Evolutionary conservation across 192 early-diverging fungal species (phyloP).

Genomic region (Coemansia sp.): DNA sequence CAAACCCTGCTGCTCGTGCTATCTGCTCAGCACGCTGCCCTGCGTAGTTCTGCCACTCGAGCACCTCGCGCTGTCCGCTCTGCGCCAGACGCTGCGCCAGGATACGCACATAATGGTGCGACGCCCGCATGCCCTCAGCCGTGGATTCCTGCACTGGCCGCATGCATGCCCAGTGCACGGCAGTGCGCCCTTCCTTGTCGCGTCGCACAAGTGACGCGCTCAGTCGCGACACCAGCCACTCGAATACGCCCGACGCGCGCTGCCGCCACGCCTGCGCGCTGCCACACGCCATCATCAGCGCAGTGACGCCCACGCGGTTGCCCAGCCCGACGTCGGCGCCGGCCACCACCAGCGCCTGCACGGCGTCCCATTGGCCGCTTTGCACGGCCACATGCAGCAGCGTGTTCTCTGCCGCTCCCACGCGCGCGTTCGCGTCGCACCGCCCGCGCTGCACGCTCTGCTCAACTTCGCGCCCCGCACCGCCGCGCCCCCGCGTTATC

Average conservation of each 20-base stretch:
- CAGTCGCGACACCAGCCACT: constrained; percentile 37
- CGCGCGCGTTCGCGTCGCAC: constrained; percentile 11
- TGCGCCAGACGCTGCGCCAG: constrained; percentile 14
- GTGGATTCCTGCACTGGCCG: neutral
- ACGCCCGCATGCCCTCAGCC: constrained; percentile 12
- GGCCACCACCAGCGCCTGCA: constrained; percentile 31
- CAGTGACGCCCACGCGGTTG: constrained; percentile 30
- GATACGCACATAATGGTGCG: constrained; percentile 16
- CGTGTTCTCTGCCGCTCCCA: constrained; percentile 12
- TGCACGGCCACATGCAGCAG: constrained; percentile 31
- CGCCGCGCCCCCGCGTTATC: neutral
- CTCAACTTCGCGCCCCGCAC: constrained; percentile 11
- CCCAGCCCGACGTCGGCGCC: constrained; percentile 18
- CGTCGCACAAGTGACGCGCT: constrained; percentile 16
- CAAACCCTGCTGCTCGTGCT: constrained; percentile 5
- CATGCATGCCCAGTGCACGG: constrained; percentile 41
- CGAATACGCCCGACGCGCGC: constrained; percentile 17
- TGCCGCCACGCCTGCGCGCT: constrained; percentile 17
- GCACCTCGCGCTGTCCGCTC: constrained; percentile 13
- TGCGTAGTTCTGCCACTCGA: constrained; percentile 33
- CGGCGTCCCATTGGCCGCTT: constrained; percentile 39
- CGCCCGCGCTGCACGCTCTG: constrained; percentile 12
- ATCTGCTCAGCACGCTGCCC: constrained; percentile 23
- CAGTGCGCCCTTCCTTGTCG: constrained; percentile 39
- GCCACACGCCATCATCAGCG: constrained; percentile 42